Conservation (phyloP, 495 filamentous ascomycete genomes). For the Trypethelium eluteriae region DNA sequence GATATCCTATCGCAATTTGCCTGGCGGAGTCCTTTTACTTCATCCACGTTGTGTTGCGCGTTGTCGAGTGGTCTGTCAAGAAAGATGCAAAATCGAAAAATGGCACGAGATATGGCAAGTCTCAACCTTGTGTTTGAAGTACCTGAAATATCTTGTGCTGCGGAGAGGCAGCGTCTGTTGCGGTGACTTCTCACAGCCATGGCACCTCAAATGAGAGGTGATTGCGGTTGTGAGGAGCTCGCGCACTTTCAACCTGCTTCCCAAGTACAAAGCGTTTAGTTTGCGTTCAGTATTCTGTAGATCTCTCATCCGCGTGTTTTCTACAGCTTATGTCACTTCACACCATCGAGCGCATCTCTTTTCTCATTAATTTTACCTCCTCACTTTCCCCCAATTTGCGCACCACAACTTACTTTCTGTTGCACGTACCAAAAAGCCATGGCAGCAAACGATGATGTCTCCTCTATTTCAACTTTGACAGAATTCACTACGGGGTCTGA, state of each 20-base stretch:
- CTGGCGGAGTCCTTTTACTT: no score
- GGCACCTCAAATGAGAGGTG: no score
- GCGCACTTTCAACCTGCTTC: no score
- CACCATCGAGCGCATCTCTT: neutral
- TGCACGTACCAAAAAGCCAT: neutral
- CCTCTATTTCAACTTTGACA: slow-evolving; percentile 7
- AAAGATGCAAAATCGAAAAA: neutral
- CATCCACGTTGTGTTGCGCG: no score
- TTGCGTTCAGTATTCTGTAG: no score
- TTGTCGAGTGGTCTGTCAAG: neutral
- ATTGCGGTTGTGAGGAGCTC: no score
- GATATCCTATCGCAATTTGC: neutral
- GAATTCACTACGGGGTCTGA: slow-evolving; percentile 4
- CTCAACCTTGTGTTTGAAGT: neutral
- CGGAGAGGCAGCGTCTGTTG: neutral
- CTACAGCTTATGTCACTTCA: no score
- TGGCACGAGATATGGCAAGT: neutral
- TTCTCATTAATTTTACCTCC: neutral
- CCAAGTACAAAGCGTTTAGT: no score
- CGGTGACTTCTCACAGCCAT: neutral
- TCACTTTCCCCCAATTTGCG: neutral
- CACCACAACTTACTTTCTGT: neutral
- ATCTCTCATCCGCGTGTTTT: no score
- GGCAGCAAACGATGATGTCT: neutral
- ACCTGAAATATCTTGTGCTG: neutral